Evolutionary conservation across 179 eudicot genomes (phyloP).

Genomic region (Carnegiea gigantea): DNA sequence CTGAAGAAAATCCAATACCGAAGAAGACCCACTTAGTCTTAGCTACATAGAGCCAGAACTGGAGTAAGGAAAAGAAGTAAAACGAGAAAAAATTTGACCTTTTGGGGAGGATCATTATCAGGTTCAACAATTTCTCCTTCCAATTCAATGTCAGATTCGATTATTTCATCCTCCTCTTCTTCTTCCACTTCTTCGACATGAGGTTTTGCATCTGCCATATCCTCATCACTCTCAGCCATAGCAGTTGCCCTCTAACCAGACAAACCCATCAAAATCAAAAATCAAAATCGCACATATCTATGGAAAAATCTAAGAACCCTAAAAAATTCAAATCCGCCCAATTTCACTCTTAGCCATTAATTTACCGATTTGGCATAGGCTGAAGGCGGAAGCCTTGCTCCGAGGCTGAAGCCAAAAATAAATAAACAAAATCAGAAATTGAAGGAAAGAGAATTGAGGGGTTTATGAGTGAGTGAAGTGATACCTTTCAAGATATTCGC

Average conservation of each 20-base stretch:
- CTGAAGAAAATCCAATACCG: conserved; percentile 32
- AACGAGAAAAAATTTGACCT: conserved; percentile 42
- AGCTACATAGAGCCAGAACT: neutral
- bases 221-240: conserved; percentile 78
- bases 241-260: conserved; percentile 39
- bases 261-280: neutral
- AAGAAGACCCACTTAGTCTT: neutral
- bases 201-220: conserved; percentile 43
- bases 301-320: conserved; percentile 8
- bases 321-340: neutral
- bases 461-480: neutral
- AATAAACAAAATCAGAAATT: neutral
- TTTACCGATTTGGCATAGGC: conserved; percentile 52
- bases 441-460: neutral
- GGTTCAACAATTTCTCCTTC: conserved; percentile 93
- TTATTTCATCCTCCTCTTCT: conserved; percentile 69
- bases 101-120: conserved; percentile 90
- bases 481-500: conserved; percentile 80
- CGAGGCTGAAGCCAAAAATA: conserved; percentile 56
- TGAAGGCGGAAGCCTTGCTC: conserved; percentile 61
- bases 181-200: conserved; percentile 35
- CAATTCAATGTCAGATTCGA: conserved; percentile 88
- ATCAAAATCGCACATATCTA: neutral
- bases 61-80: neutral
- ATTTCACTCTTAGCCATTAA: neutral